A percentile compares a stretch with the other conserved stretches of the same genome.
phyloP scores from a whole-genome alignment of 108 stramenopile genomes.

The Skeletonema menzelii region DNA sequence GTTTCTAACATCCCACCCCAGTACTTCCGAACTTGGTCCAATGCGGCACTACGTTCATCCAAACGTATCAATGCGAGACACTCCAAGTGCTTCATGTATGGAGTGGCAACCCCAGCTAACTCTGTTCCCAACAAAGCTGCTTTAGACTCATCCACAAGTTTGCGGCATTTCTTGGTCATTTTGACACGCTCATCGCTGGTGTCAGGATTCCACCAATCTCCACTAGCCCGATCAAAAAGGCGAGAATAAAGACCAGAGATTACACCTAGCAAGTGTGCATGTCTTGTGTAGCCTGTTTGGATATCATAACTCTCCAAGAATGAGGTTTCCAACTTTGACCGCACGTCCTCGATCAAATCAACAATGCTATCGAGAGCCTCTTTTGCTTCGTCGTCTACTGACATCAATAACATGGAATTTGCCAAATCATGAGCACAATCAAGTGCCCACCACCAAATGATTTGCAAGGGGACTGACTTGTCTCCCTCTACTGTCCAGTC shows the following conservation, averaged over 20 bases:
- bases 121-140: conserved; percentile 12
- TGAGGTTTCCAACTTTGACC: conserved; percentile 22
- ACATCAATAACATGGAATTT: not conserved
- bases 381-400: not conserved
- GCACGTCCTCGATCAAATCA: not conserved
- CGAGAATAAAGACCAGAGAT: conserved; percentile 38
- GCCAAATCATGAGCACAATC: conserved; percentile 23
- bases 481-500: conserved; percentile 39
- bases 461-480: conserved; percentile 30
- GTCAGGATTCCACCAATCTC: conserved; percentile 31
- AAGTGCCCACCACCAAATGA: conserved; percentile 51
- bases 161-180: not conserved
- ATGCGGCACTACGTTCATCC: conserved; percentile 17
- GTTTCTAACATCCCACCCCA: conserved; percentile 43
- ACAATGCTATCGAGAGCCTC: not conserved
- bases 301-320: conserved; percentile 16
- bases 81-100: conserved; percentile 45
- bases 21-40: conserved; percentile 20
- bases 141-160: conserved; percentile 12
- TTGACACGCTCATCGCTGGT: conserved; percentile 21
- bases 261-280: conserved; percentile 36
- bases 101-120: conserved; percentile 23
- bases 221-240: conserved; percentile 35
- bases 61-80: conserved; percentile 22
- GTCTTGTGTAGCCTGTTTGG: conserved; percentile 17